Conservation (phyloP, 2,329 filamentous ascomycete genomes). For the Colletotrichum scovillei region DNA sequence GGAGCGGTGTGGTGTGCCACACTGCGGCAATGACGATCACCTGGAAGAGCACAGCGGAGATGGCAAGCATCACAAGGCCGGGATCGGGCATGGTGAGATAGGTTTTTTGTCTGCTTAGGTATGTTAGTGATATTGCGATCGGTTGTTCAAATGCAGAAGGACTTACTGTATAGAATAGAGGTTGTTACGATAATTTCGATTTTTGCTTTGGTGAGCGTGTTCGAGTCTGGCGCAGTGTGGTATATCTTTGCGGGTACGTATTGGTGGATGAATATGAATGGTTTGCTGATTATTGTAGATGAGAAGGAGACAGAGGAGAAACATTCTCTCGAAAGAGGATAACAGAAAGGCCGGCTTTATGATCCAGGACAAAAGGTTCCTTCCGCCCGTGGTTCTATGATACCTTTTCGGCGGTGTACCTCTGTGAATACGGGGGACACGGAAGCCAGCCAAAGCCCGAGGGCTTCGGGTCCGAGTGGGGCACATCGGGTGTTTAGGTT, state of each 20-base stretch:
- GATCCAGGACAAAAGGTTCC: not conserved
- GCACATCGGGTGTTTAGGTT: not conserved
- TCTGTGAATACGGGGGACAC: not conserved
- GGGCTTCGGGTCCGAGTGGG: not conserved
- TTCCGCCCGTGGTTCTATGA: not conserved
- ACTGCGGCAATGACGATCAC: too few species aligned
- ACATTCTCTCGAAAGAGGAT: not conserved
- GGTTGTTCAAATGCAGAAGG: too few species aligned
- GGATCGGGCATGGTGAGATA: too few species aligned
- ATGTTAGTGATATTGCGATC: too few species aligned
- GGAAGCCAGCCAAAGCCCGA: not conserved
- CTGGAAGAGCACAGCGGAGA: too few species aligned
- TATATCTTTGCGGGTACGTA: not conserved
- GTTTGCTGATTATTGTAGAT: not conserved
- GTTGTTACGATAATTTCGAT: too few species aligned
- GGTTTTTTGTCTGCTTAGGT: too few species aligned
- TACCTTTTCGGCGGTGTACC: not conserved
- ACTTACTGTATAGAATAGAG: too few species aligned
- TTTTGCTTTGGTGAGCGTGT: not conserved
- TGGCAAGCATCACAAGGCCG: too few species aligned
- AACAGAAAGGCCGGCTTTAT: not conserved
- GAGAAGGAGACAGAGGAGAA: not conserved
- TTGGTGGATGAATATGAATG: not conserved
- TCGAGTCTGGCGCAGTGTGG: not conserved
- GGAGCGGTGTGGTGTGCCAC: too few species aligned